Percentiles rank a stretch among this genome's conserved stretches.
Conservation (phyloP, 148 eudicot species). For the Vaccinium corymbosum region DNA sequence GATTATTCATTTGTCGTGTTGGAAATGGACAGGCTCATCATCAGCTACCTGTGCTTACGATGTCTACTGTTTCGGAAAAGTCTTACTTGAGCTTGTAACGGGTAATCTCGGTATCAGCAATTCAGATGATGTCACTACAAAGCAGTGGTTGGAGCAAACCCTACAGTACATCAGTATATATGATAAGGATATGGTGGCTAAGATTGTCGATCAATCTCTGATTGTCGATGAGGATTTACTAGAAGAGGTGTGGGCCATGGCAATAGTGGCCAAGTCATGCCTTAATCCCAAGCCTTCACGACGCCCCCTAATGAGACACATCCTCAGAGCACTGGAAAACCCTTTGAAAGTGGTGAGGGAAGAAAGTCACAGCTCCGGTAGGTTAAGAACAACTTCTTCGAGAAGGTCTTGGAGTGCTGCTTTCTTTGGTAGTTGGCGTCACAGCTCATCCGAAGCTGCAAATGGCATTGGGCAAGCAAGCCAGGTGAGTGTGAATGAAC, state of each 20-base stretch:
- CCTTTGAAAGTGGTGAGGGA: constrained; percentile 44
- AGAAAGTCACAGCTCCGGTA: constrained; percentile 30
- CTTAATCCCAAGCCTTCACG: constrained; percentile 36
- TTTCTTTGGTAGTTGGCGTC: constrained; percentile 42
- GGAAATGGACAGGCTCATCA: constrained; percentile 23
- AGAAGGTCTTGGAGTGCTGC: constrained; percentile 39
- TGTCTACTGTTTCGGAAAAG: constrained; percentile 45
- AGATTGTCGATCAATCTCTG: constrained; percentile 37
- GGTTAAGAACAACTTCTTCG: constrained; percentile 34
- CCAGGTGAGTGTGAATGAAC: constrained; percentile 19
- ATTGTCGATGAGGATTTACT: constrained; percentile 41
- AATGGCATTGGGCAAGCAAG: constrained; percentile 14
- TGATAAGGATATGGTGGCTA: constrained; percentile 33
- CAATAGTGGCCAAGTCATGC: constrained; percentile 45
- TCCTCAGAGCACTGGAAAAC: constrained; percentile 41
- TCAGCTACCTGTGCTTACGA: constrained; percentile 35
- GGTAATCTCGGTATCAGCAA: constrained; percentile 38
- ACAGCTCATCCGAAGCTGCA: constrained; percentile 33
- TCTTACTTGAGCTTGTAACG: constrained; percentile 41
- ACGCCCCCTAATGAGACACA: constrained; percentile 41
- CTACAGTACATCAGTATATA: constrained; percentile 27
- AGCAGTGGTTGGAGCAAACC: constrained; percentile 26
- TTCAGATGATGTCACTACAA: constrained; percentile 21
- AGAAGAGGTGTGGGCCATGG: constrained; percentile 47
- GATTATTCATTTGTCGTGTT: neutral